Evolutionary conservation across 2,329 filamentous ascomycete species (phyloP), one percentile per base, ranked within the genome.

Genomic region (Penicillium sp.): DNA sequence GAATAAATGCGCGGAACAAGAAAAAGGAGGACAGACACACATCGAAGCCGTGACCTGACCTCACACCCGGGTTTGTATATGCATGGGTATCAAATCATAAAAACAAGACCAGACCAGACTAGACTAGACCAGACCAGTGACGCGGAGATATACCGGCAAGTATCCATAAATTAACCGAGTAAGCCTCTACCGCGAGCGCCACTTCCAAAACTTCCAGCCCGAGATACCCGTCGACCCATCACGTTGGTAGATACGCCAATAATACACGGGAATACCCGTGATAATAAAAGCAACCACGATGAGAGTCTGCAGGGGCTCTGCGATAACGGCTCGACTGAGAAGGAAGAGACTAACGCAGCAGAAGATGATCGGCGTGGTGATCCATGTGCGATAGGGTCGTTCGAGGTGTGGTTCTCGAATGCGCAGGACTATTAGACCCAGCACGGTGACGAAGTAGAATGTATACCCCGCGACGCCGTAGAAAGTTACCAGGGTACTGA

Each of bases 391-490:
- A 79, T 99, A 99, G 0, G 95, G 94, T 28, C 95, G 82, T 76
- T 97, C 93, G 50, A 99, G 84, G 65, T 89, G 84, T 4, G 95
- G 95, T 77, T 99, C 95, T 65, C 86, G 86, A 33, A 98, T 92
- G 33, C 95, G 86, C 64, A 99, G 83, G 56, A 99, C 86, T 65
- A 99, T 97, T 53, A 99, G 84, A 0, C 95, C 95, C 0, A 99
- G 86, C 0, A 99, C 95, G 0, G 94, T 96, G 59, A 96, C 81
- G 77, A 99, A 99, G 81, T 99, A 99, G 75, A 99, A 99, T 0
- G 92, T 92, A 76, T 99, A 99, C 15, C 93, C 93, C 0, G 95
- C 95, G 13, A 99, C 95, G 60, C 95, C 95, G 79, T 98, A 98
- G 76, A 99, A 99, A 0, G 95, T 98, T 60, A 98, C 85, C 2